A percentile compares a stretch with the other conserved stretches of the same genome.
These are phyloP conservation scores for Liquidambar formosana DNA, from an alignment of 164 flowering plant species.

Conservation along the genomic window DNA sequence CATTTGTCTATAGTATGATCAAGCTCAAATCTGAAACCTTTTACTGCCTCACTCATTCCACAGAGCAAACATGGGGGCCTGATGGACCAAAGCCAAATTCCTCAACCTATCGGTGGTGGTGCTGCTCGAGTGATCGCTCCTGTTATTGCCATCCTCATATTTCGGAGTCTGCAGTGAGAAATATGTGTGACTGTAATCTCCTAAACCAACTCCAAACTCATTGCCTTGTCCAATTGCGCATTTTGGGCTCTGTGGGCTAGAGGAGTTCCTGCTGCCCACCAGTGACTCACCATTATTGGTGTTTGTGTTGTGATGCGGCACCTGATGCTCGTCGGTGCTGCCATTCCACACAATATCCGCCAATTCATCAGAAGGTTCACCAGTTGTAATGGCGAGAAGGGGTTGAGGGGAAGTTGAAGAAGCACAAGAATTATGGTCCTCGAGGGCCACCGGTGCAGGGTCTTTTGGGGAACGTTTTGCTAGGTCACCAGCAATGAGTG, in stretches of 20 bases:
- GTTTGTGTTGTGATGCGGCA: constrained; percentile 7
- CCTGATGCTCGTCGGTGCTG: constrained; percentile 14
- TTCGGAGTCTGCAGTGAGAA: constrained; percentile 32
- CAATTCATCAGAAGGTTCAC: constrained; percentile 32
- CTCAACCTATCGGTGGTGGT: neutral
- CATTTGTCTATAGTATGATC: neutral
- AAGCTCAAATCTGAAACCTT: neutral
- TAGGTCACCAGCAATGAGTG: constrained; percentile 59
- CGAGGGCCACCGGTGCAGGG: constrained; percentile 12
- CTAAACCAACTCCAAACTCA: constrained; percentile 20
- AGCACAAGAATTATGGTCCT: constrained; percentile 33
- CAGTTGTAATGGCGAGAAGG: constrained; percentile 29
- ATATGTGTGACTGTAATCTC: constrained; percentile 23
- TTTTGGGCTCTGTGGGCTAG: constrained; percentile 27
- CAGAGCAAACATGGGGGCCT: constrained; percentile 59
- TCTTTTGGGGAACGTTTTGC: constrained; percentile 66
- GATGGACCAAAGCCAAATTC: constrained; percentile 38
- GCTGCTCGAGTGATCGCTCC: constrained; percentile 1
- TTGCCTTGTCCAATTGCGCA: constrained; percentile 11
- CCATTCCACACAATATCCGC: constrained; percentile 41
- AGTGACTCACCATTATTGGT: constrained; percentile 4
- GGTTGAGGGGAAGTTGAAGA: constrained; percentile 31
- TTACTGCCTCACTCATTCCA: constrained; percentile 35
- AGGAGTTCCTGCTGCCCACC: constrained; percentile 21
- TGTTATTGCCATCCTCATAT: constrained; percentile 23